phyloP scores from a whole-genome alignment of 75 land plant species.

The Chamaecyparis obtusa region DNA sequence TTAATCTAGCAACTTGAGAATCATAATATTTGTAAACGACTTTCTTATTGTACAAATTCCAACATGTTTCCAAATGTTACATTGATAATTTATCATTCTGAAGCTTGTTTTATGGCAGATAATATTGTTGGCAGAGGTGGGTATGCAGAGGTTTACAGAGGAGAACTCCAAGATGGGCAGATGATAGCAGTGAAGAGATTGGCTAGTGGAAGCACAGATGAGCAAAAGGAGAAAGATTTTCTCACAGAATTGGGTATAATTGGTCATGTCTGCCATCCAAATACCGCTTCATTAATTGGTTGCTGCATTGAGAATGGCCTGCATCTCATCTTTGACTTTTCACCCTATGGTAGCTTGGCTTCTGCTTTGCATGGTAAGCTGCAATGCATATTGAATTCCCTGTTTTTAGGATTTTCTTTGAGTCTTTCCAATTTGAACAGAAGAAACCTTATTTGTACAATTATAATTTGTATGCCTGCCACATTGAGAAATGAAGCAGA shows the following conservation, averaged over 20 bases:
- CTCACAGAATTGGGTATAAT: constrained; percentile 78
- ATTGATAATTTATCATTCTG: neutral
- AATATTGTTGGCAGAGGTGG: constrained; percentile 88
- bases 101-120: constrained; percentile 39
- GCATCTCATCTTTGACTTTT: constrained; percentile 70
- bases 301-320: constrained; percentile 83
- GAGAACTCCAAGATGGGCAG: constrained; percentile 49
- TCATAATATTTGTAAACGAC: constrained; percentile 1
- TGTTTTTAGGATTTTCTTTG: neutral
- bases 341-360: constrained; percentile 68
- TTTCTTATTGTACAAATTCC: neutral
- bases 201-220: constrained; percentile 51
- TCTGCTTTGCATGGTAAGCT: constrained; percentile 71
- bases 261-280: constrained; percentile 81
- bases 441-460: neutral
- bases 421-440: neutral
- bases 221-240: constrained; percentile 68
- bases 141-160: constrained; percentile 77
- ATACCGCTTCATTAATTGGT: constrained; percentile 67
- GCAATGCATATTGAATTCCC: neutral
- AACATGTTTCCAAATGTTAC: neutral
- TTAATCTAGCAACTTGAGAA: neutral
- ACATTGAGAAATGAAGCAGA: neutral
- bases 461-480: neutral
- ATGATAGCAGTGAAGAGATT: constrained; percentile 82